A percentile compares a stretch with the other conserved stretches of the same genome.
These are phyloP conservation scores for Vitis hybrid DNA, from an alignment of 177 flowering plant species.

Conservation along the genomic window DNA sequence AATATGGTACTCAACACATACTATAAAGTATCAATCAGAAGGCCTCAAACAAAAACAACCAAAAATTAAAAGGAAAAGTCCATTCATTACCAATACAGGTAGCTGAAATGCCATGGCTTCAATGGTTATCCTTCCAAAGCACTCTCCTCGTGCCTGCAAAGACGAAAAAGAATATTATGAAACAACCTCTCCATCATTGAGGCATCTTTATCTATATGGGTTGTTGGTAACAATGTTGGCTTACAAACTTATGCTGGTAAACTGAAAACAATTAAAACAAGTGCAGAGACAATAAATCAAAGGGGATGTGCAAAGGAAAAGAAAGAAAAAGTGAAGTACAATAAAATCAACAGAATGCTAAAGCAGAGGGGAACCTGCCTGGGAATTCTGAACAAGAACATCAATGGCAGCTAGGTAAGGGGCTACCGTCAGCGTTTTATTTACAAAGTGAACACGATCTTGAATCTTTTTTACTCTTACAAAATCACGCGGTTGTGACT, in stretches of 20 bases:
- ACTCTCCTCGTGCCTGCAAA: constrained; percentile 86
- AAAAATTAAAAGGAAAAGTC: too few species aligned
- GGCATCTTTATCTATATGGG: too few species aligned
- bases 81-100: constrained; percentile 71
- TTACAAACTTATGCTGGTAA: too few species aligned
- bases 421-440: constrained; percentile 85
- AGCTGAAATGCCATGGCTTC: constrained; percentile 99
- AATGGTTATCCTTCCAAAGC: constrained; percentile 99
- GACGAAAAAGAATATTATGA: background rate
- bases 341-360: background rate
- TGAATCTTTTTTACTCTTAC: constrained; percentile 67
- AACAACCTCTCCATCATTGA: too few species aligned
- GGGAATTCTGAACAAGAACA: constrained; percentile 97
- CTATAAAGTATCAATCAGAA: too few species aligned
- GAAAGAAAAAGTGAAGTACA: background rate
- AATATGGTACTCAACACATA: too few species aligned
- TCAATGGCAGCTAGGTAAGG: constrained; percentile 93
- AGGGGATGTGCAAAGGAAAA: too few species aligned
- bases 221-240: too few species aligned
- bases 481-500: constrained; percentile 70
- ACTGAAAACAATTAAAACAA: too few species aligned
- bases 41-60: too few species aligned
- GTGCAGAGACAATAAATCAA: too few species aligned
- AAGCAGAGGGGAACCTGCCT: constrained; percentile 41
- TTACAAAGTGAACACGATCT: constrained; percentile 83